Percentiles rank a stretch among this genome's conserved stretches.
Evolutionary conservation across 2,329 filamentous ascomycete species (phyloP).

Genomic region (Metarhizium brunneum): DNA sequence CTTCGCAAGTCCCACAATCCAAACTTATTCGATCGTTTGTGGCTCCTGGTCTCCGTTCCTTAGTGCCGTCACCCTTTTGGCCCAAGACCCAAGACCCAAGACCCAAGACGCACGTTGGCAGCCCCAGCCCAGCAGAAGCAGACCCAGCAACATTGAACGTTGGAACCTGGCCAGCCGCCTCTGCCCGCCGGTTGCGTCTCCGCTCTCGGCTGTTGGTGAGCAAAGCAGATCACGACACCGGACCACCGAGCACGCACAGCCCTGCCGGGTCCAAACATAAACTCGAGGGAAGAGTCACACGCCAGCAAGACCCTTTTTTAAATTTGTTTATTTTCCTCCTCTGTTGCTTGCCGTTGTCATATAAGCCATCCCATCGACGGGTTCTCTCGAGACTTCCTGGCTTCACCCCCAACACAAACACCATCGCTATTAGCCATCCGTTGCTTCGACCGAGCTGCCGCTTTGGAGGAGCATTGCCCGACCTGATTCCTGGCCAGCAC

Average conservation of each 20-base stretch:
- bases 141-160: not conserved
- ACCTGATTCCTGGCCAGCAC: slow-evolving; percentile 1
- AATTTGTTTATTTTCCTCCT: not conserved
- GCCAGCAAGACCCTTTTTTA: slow-evolving; percentile 1
- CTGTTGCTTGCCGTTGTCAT: not conserved
- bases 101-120: no score
- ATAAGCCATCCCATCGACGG: not conserved
- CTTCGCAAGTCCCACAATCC: not conserved
- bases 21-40: slow-evolving; percentile 1
- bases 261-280: not conserved
- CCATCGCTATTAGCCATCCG: not conserved
- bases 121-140: no score
- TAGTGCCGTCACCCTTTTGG: slow-evolving; percentile 1
- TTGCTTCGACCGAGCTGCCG: not conserved
- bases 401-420: not conserved
- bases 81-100: not conserved
- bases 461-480: not conserved
- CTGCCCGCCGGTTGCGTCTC: slow-evolving; percentile 9
- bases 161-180: not conserved
- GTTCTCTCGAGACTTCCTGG: not conserved
- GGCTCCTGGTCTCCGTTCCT: not conserved
- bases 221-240: slow-evolving; percentile 7
- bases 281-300: slow-evolving; percentile 4
- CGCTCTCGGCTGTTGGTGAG: slow-evolving; percentile 9
- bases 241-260: slow-evolving; percentile 3